These are phyloP conservation scores for Hanseniaspora thailandica DNA, from an alignment of 805 yeast genomes.

Conservation along the genomic window DNA sequence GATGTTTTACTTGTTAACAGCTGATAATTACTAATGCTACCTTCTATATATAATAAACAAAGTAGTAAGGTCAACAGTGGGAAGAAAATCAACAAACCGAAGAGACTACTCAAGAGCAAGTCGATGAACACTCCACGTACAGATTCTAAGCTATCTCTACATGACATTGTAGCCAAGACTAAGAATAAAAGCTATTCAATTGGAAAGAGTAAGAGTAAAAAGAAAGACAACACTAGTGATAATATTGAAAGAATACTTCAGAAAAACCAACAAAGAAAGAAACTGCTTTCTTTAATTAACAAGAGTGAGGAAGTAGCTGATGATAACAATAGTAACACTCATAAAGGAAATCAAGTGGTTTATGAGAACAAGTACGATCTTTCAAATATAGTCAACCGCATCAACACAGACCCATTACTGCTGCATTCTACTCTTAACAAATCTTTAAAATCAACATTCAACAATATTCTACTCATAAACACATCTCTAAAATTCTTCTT, in stretches of 20 bases:
- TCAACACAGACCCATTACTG: background rate
- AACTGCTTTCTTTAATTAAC: background rate
- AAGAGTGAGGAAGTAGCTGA: background rate
- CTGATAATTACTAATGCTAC: too few relatives aligned
- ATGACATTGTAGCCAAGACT: background rate
- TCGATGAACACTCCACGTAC: background rate
- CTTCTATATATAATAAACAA: background rate
- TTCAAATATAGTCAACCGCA: background rate
- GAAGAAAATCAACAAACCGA: background rate
- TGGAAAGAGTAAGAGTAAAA: background rate
- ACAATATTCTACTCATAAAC: background rate
- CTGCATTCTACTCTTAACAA: background rate
- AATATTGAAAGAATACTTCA: background rate
- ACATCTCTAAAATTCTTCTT: slow-evolving; percentile 3
- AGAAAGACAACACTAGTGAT: background rate
- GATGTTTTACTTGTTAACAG: too few relatives aligned
- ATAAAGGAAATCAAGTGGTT: background rate
- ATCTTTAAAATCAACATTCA: background rate
- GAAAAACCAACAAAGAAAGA: background rate
- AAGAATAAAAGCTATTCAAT: background rate
- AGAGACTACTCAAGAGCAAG: background rate
- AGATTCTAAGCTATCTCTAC: background rate
- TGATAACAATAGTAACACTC: background rate
- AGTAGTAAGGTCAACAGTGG: background rate
- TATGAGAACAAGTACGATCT: slow-evolving; percentile 5